Percentiles rank a stretch among this genome's conserved stretches.
Evolutionary conservation across 164 flowering plant species (phyloP).

Genomic region (Piper betle): DNA sequence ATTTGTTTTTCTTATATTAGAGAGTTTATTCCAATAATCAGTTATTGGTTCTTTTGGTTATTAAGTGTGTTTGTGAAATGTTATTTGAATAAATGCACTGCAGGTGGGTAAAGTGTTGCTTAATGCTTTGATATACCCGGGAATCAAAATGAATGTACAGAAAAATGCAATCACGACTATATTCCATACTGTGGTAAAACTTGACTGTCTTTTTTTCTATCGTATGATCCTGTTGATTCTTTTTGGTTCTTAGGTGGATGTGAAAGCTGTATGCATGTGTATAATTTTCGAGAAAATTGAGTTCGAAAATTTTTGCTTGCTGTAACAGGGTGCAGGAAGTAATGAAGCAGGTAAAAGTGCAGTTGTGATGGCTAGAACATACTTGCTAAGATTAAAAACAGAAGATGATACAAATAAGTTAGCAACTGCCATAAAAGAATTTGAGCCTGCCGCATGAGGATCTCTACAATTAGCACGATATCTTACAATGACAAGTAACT

Average conservation of each 20-base stretch:
- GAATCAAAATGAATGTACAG: conserved; percentile 74
- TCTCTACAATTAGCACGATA: background rate
- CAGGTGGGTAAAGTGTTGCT: conserved; percentile 89
- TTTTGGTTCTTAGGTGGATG: too few species aligned
- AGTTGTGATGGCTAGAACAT: conserved; percentile 56
- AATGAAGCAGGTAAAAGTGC: conserved; percentile 28
- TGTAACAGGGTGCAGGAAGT: conserved; percentile 2
- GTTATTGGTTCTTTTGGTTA: background rate
- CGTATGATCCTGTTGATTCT: too few species aligned
- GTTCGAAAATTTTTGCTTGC: background rate
- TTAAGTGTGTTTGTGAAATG: background rate
- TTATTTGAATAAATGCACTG: background rate
- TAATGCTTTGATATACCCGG: conserved; percentile 82
- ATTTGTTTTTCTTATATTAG: background rate
- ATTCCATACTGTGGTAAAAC: conserved; percentile 79
- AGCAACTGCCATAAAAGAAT: conserved; percentile 20
- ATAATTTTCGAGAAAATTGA: too few species aligned
- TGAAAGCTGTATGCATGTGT: too few species aligned
- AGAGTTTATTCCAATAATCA: too few species aligned
- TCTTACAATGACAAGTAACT: too few species aligned
- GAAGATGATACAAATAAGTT: conserved; percentile 63
- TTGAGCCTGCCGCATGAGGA: conserved; percentile 21
- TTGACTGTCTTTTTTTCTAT: conserved; percentile 1
- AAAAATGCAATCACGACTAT: conserved; percentile 78
- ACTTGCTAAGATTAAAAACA: conserved; percentile 58